Evolutionary conservation across 1,284 basidiomycete species (phyloP), one percentile per base, ranked within the genome.

Genomic region (Heliocybe sulcata): DNA sequence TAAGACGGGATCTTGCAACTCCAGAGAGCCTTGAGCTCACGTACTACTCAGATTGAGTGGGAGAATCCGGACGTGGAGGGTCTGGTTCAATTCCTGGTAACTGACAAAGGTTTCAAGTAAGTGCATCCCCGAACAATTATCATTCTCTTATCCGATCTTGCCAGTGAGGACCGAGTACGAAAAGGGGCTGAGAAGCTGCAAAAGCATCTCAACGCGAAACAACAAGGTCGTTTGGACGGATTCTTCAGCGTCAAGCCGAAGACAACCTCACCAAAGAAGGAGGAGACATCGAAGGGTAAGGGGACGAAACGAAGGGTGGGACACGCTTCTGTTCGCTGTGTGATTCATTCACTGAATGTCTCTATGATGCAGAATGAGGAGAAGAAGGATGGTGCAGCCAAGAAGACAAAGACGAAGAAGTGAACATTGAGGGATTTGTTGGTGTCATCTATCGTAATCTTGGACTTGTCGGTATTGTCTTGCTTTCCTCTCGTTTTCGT

Each of bases 91-190:
- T 99, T 99, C 73, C 71, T 99, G 25, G 96, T 98, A 20, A 85
- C 76, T 45, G 92, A 98, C 65, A 98, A 98, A 69, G 96, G 97
- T 1, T 99, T 99, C 82, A 96, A 90, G 94, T 96, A 63, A 35
- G 64, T 66, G n/a, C n/a, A 35, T 52, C 38, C 38, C 27, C 51
- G 26, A 35, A 25, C 35, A n/a, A 50, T 51, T 53, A 45, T 47
- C 49, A 27, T 19, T 47, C 11, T 29, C 59, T 11, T 55, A 51
- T 58, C 23, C 54, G 23, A 29, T 45, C 26, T 33, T 52, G 14
- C 11, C 65, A 98, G 94, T 62, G 96, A 99, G 77, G 96, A 99
- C 27, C 87, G 96, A 49, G 94, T 99, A 2, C 85, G 96, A 25
- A 95, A 92, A 67, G 94, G 95, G 16, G 94, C 92, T 4, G 94